Percentiles rank a stretch among this genome's conserved stretches.
phyloP scores from a whole-genome alignment of 176 grass and related monocot genomes.

The Oryza coarctata region DNA sequence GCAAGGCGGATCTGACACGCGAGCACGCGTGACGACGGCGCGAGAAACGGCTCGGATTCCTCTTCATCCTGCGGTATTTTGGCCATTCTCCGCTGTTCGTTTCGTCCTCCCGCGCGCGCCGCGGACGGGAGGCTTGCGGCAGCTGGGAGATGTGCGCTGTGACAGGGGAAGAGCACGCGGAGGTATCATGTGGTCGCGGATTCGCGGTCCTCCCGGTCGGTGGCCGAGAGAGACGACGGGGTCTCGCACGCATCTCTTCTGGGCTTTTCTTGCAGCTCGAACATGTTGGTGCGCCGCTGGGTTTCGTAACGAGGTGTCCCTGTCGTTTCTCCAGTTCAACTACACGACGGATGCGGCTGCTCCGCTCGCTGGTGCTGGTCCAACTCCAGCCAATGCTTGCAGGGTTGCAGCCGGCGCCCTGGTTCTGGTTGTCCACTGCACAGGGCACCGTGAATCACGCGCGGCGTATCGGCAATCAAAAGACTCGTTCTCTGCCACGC shows the following conservation, averaged over 20 bases:
- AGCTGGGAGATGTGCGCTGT: no score
- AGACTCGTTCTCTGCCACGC: not conserved
- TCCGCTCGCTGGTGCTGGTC: no score
- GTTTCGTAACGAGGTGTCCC: not conserved
- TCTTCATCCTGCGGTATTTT: not conserved
- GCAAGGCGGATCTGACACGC: not conserved
- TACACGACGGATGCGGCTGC: not conserved
- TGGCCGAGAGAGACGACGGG: no score
- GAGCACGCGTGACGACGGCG: not conserved
- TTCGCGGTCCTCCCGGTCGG: no score
- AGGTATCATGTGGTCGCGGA: not conserved
- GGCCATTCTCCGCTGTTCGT: not conserved
- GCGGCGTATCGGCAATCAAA: not conserved
- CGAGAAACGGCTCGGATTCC: not conserved
- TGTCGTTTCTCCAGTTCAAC: not conserved
- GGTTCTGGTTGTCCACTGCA: not conserved
- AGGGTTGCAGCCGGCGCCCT: not conserved
- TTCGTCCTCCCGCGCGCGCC: not conserved
- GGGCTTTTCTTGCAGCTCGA: no score
- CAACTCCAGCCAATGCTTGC: not conserved
- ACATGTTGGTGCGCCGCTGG: no score
- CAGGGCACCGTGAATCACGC: not conserved
- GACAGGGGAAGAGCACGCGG: no score
- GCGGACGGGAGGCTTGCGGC: no score
- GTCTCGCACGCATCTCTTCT: no score